Evolutionary conservation across 2,329 filamentous ascomycete genomes (phyloP), one percentile per base, ranked within the genome.

Genomic region (Colletotrichum theobromicola): DNA sequence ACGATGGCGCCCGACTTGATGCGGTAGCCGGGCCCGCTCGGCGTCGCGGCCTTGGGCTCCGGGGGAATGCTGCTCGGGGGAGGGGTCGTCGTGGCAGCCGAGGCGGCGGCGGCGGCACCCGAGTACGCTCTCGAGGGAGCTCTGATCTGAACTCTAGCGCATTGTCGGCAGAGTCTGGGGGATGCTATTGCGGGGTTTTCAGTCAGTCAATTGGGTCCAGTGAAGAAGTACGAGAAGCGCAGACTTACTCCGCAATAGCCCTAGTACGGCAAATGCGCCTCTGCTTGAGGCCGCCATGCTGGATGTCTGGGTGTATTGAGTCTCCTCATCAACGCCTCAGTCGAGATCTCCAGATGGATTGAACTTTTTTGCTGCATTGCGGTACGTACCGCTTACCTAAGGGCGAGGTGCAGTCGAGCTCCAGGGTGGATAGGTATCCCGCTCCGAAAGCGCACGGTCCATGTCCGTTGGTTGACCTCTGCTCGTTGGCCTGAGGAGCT

Each of bases 1-100:
- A 99, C 92, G 78, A 98, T 91, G 74, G 98, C 89, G 77, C 95
- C 94, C 72, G 89, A 88, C 73, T 86, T 87, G 82, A 92, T 87
- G 77, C 86, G 84, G 84, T 90, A 90, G 67, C 81, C 77, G 26
- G 71, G 26, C 15, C 50, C 55, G 46, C 62, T 60, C 16, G n/a
- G 55, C 42, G 70, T 62, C 66, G 69, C 53, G 60, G 64, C 16
- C 76, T 81, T 79, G 60, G 81, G 74, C 70, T 74, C 76, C 50
- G 75, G 76, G 32, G 79, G 76, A 24, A 76, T 76, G 37, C 42
- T 50, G 42, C 79, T 80, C 72, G 81, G 35, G 67, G 73, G 30
- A 77, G 70, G 55, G 37, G 57, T 63, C n/a, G 77, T 70, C 46
- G 77, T 66, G 6, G 78, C 68, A 15, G 67, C 55, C 18, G 80